Percentiles rank a stretch among this genome's conserved stretches.
Conservation (phyloP, 140 eudicot genomes). For the Stevia rebaudiana region DNA sequence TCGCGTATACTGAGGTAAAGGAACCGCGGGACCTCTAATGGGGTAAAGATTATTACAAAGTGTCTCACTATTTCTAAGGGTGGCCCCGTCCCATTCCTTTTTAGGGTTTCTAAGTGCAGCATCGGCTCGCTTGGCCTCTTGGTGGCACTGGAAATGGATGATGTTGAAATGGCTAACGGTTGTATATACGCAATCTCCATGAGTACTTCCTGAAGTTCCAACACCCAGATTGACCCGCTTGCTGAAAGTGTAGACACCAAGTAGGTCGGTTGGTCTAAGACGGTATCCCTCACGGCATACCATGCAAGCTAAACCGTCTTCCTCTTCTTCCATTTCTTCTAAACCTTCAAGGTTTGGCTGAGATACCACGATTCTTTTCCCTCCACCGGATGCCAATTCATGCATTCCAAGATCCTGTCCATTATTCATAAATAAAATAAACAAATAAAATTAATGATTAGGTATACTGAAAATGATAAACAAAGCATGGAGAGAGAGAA, state of each 20-base stretch:
- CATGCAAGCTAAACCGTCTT: conserved; percentile 98
- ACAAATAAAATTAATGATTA: background rate
- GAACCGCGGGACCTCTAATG: conserved; percentile 83
- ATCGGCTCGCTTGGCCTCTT: conserved; percentile 97
- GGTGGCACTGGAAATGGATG: conserved; percentile 97
- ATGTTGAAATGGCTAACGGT: conserved; percentile 97
- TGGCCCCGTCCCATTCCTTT: conserved; percentile 99
- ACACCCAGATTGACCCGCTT: conserved; percentile 93
- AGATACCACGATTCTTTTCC: conserved; percentile 79
- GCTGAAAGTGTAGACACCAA: conserved; percentile 93
- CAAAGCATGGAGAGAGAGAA: background rate
- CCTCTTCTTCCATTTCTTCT: conserved; percentile 97
- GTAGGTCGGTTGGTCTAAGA: conserved; percentile 68
- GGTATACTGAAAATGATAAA: background rate
- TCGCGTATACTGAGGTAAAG: conserved; percentile 67
- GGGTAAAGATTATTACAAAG: conserved; percentile 91
- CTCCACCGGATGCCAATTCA: conserved; percentile 82
- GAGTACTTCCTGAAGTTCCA: conserved; percentile 76
- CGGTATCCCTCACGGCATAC: conserved; percentile 97
- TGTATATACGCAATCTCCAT: conserved; percentile 95
- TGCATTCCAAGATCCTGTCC: conserved; percentile 83
- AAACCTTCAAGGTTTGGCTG: conserved; percentile 89
- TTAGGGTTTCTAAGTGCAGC: conserved; percentile 84
- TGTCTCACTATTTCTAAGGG: conserved; percentile 90
- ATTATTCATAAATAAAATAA: background rate